Conservation (phyloP, 371 early-diverging fungal genomes). For the Mortierella sp. region DNA sequence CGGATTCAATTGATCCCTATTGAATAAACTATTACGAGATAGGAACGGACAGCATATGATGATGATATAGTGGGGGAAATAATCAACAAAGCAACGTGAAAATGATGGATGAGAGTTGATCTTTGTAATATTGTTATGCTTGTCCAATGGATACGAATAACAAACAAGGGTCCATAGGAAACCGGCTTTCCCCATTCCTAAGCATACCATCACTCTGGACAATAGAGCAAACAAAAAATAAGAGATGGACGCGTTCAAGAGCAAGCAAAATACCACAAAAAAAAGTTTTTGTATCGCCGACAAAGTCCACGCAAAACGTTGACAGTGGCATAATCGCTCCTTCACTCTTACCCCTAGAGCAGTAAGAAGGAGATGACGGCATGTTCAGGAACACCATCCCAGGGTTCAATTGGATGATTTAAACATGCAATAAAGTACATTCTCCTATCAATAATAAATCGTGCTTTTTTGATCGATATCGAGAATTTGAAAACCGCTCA, state of each 20-base stretch:
- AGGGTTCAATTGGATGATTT: neutral
- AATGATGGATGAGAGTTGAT: neutral
- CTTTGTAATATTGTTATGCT: neutral
- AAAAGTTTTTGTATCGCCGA: no score
- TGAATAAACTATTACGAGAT: conserved; percentile 8
- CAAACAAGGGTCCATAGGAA: neutral
- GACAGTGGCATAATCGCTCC: neutral
- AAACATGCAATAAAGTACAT: neutral
- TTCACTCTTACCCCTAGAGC: neutral
- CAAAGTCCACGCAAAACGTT: neutral
- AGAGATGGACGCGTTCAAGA: neutral
- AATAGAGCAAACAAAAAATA: neutral
- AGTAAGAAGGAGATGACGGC: neutral
- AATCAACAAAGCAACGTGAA: neutral
- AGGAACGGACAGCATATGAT: neutral
- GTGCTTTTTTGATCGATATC: conserved; percentile 6
- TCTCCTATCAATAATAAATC: neutral
- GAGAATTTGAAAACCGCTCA: neutral
- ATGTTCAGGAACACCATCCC: neutral
- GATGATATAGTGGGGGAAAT: neutral
- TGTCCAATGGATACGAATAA: neutral
- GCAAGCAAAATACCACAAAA: no score
- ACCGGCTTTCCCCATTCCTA: conserved; percentile 7
- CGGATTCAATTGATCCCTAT: conserved; percentile 6
- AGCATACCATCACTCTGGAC: neutral